A percentile compares a stretch with the other conserved stretches of the same genome.
Evolutionary conservation across 2,329 filamentous ascomycete genomes (phyloP).

Genomic region (Ophiostoma tasmaniense): DNA sequence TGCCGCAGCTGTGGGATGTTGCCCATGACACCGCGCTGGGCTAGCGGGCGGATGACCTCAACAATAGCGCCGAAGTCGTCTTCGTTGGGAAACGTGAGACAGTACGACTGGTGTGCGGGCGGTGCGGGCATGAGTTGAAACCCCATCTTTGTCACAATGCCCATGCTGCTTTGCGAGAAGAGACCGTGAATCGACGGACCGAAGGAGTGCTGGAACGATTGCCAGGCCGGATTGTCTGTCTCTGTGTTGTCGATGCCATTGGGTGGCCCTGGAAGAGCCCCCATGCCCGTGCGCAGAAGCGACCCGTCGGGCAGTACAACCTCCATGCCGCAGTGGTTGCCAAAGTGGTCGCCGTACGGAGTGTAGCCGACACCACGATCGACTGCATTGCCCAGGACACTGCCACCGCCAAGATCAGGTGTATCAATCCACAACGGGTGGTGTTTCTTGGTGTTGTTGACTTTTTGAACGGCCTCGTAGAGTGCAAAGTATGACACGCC

Average conservation of each 20-base stretch:
- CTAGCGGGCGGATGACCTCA: conserved; percentile 30
- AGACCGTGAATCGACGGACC: conserved; percentile 36
- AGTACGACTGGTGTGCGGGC: conserved; percentile 31
- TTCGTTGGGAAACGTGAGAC: conserved; percentile 32
- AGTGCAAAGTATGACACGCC: conserved; percentile 46
- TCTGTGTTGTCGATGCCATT: conserved; percentile 18
- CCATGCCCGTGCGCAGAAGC: conserved; percentile 40
- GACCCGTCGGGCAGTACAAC: conserved; percentile 35
- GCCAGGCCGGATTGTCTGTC: conserved; percentile 32
- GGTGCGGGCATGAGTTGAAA: conserved; percentile 34
- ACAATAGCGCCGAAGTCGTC: conserved; percentile 30
- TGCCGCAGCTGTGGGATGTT: conserved; percentile 39
- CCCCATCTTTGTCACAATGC: conserved; percentile 48
- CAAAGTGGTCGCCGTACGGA: conserved; percentile 34
- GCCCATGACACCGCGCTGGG: conserved; percentile 30
- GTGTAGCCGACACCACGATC: conserved; percentile 41
- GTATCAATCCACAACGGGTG: conserved; percentile 37
- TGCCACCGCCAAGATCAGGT: conserved; percentile 35
- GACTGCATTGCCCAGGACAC: conserved; percentile 37
- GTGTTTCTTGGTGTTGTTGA: conserved; percentile 25
- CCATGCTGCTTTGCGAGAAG: conserved; percentile 44
- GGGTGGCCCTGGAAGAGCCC: conserved; percentile 32
- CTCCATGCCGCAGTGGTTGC: conserved; percentile 26
- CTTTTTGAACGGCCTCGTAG: conserved; percentile 38
- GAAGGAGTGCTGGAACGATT: conserved; percentile 33